Evolutionary conservation across 2,329 filamentous ascomycete genomes (phyloP).

Genomic region (Endocalyx cinctus): DNA sequence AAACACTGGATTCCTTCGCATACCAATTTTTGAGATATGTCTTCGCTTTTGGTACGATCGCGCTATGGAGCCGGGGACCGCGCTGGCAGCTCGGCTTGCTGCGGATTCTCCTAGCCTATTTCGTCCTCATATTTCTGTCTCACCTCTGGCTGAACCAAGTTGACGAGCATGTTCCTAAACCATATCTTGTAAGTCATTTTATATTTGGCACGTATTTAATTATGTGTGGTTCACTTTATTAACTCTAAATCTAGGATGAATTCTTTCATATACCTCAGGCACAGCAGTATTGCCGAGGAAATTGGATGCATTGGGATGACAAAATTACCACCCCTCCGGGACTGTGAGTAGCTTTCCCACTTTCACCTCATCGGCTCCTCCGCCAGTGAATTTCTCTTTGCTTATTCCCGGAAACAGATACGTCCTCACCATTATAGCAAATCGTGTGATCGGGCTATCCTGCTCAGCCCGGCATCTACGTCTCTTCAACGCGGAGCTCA

Average conservation of each 20-base stretch:
- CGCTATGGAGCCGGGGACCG: too few species aligned
- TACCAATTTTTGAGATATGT: too few species aligned
- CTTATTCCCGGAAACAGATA: slow-evolving; percentile 18
- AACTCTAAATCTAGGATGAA: too few species aligned
- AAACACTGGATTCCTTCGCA: too few species aligned
- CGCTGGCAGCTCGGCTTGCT: too few species aligned
- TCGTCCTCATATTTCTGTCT: too few species aligned
- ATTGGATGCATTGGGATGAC: slow-evolving; percentile 80
- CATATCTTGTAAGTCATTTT: slow-evolving; percentile 43
- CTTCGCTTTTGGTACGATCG: too few species aligned
- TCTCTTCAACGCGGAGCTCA: slow-evolving; percentile 42
- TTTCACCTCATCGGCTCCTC: too few species aligned
- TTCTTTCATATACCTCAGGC: slow-evolving; percentile 89
- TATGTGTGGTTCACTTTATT: too few species aligned
- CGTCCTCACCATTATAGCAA: slow-evolving; percentile 37
- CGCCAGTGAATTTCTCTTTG: too few species aligned
- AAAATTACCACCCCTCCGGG: slow-evolving; percentile 97
- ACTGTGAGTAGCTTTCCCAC: slow-evolving; percentile 47
- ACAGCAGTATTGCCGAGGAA: slow-evolving; percentile 74
- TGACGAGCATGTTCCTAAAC: slow-evolving; percentile 42
- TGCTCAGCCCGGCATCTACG: slow-evolving; percentile 43
- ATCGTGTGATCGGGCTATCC: slow-evolving; percentile 24
- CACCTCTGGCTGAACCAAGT: too few species aligned
- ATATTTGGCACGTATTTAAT: neutral
- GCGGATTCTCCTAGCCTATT: too few species aligned